phyloP scores from a whole-genome alignment of 192 early-diverging fungal genomes.

The Dissophora globulifera region DNA sequence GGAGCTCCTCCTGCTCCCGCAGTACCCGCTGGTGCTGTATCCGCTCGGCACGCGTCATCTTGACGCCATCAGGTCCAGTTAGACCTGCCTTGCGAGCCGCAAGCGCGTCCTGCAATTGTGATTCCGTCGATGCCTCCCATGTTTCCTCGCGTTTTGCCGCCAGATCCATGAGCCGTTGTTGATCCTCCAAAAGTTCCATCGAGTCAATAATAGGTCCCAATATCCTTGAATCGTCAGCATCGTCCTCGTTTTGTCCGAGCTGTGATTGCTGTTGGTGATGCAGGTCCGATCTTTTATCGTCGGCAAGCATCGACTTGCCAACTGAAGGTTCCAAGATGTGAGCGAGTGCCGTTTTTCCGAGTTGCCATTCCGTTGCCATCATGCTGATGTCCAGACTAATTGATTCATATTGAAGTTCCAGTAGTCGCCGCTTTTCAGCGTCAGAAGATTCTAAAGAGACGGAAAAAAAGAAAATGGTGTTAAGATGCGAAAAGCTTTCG shows the following conservation, averaged over 20 bases:
- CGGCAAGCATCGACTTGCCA: not conserved
- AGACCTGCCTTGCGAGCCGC: conserved; percentile 1
- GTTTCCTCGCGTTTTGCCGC: conserved; percentile 56
- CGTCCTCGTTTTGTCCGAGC: not conserved
- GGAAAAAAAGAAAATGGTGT: conserved; percentile 1
- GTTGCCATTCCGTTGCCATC: conserved; percentile 64
- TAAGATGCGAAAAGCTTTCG: too few relatives aligned
- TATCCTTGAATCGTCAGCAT: conserved; percentile 18
- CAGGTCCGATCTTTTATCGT: too few relatives aligned
- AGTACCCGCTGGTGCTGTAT: conserved; percentile 57
- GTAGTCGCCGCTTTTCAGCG: conserved; percentile 25
- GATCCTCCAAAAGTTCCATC: conserved; percentile 36
- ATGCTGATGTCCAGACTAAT: conserved; percentile 58
- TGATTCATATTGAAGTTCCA: conserved; percentile 60
- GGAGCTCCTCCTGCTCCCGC: conserved; percentile 56
- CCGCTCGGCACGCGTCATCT: conserved; percentile 61
- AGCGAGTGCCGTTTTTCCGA: conserved; percentile 57
- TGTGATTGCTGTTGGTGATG: not conserved
- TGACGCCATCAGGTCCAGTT: conserved; percentile 19
- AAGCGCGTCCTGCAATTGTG: not conserved
- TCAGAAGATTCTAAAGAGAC: conserved; percentile 12
- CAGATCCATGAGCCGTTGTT: conserved; percentile 23
- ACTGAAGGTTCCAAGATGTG: conserved; percentile 47
- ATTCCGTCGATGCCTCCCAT: conserved; percentile 59
- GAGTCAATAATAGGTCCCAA: conserved; percentile 31